Base-by-base conservation (phyloP, 140 eudicot genomes). In the Cichorium intybus region DNA sequence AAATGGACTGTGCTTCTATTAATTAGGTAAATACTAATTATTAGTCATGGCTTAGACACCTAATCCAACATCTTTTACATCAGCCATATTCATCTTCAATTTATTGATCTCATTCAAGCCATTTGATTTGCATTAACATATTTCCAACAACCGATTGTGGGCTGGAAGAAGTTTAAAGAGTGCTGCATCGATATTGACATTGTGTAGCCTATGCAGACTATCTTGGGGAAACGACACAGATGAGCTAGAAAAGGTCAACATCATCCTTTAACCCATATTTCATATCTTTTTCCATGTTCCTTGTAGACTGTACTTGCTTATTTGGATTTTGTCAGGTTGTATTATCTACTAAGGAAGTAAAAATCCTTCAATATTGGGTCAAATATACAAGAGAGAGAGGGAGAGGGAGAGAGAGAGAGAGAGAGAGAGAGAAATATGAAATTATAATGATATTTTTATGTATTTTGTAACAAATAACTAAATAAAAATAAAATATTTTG, bases 301-400 rank as follows among this genome's bases (percentile, higher is more conserved):
- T 9, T 75, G 24, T 45, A 9, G 4, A 41, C 26, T 24, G 10
- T 6, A 21, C 6, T 52, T 43, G 11, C 51, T 72, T 24, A 27
- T 61, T 51, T 23, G 29, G 8, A 4, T 3, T 4, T 43, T 43
- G 0, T 52, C 82, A 91, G 97, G 95, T 92, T 31, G 81, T 83
- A 46, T 64, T 92, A 72, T 76, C 82, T 75, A 80, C 85, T 24
- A 77, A 75, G 6, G 96, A 92, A 87, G 73, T 92, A 37, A 79
- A 83, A 77, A 71, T 80, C 56, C 96, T 92, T 73, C 89, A 85
- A 69, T 83, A n/a, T n/a, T n/a, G n/a, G n/a, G n/a, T n/a, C n/a
- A n/a, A n/a, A n/a, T n/a, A n/a, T n/a, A n/a, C n/a, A n/a, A n/a
- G n/a, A n/a, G n/a, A n/a, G n/a, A n/a, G n/a, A n/a, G n/a, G n/a